These are phyloP conservation scores for Arctium minus DNA, from an alignment of 129 eudicot genomes.

Conservation along the genomic window DNA sequence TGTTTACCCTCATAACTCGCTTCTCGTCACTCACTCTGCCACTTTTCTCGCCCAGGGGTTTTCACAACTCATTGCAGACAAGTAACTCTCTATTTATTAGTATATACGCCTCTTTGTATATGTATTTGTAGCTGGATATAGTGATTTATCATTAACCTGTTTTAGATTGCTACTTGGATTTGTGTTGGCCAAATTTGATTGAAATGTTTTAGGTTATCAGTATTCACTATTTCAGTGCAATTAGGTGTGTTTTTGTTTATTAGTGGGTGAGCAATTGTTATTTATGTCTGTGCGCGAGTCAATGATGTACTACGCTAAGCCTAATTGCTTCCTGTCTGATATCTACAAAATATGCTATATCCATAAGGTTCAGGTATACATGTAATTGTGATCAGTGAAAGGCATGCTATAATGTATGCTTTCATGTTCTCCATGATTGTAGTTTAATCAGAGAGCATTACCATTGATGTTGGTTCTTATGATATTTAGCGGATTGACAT, in stretches of 20 bases:
- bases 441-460: neutral
- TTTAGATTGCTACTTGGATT: conserved; percentile 3
- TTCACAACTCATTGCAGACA: conserved; percentile 82
- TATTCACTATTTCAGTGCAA: neutral
- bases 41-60: conserved; percentile 82
- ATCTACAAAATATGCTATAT: neutral
- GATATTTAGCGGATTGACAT: neutral
- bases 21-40: conserved; percentile 85
- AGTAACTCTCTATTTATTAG: conserved; percentile 35
- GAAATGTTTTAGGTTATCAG: neutral
- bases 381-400: neutral
- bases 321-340: conserved; percentile 7
- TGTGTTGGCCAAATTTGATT: neutral
- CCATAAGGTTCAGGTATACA: neutral
- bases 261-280: neutral
- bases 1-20: conserved; percentile 81
- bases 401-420: neutral
- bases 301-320: conserved; percentile 5
- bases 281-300: neutral
- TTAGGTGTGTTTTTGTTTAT: neutral
- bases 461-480: neutral
- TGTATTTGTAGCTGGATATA: neutral
- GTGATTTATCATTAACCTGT: neutral
- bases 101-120: neutral
- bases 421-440: neutral